Base-by-base conservation (phyloP, 345 rosid genomes). In the Hypericum androsaemum region DNA sequence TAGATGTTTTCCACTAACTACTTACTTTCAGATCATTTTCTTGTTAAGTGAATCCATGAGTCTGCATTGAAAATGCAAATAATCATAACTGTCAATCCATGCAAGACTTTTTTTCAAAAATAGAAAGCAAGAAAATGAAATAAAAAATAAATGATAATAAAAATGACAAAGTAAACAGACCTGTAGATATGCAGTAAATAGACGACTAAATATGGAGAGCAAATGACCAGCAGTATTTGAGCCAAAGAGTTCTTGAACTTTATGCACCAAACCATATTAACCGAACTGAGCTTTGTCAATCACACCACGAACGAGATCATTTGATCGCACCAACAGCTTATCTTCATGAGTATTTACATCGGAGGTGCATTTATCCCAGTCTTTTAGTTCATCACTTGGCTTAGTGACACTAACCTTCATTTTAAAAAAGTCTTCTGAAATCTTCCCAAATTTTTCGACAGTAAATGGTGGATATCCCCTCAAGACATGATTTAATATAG, bases 201-300 rank as follows among this genome's bases (percentile, higher is more conserved):
- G 74, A 58, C 96, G 89, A 70, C 98, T 92, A 50, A 92, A 71
- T 7, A 76, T 79, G 22, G 98, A 88, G 51, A 92, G 90, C 68
- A 92, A 71, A 68, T 50, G 59, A 62, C 98, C 98, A 8, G 98
- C 96, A 58, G 94, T 68, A 72, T 70, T 81, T 54, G 96, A 65
- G 57, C 98, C 98, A 70, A 83, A 85, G 39, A 88, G 83, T 73
- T 88, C 98, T 58, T 92, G 89, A 59, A 92, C 92, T 45, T 89
- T 88, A 67, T 92, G 98, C 54, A 92, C 82, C 67, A 92, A 69
- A 64, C 98, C 98, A 66, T 81, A 85, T 57, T 85, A 94, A 40
- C 94, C 95, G 78, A 92, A 92, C 70, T 92, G 98, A 61, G 89
- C 95, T 79, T 92, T 92, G 74, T 92, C 98, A 41, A 92, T 88